These are phyloP conservation scores for Ustilago trichophora DNA, from an alignment of 1,284 basidiomycete genomes.

Conservation along the genomic window DNA sequence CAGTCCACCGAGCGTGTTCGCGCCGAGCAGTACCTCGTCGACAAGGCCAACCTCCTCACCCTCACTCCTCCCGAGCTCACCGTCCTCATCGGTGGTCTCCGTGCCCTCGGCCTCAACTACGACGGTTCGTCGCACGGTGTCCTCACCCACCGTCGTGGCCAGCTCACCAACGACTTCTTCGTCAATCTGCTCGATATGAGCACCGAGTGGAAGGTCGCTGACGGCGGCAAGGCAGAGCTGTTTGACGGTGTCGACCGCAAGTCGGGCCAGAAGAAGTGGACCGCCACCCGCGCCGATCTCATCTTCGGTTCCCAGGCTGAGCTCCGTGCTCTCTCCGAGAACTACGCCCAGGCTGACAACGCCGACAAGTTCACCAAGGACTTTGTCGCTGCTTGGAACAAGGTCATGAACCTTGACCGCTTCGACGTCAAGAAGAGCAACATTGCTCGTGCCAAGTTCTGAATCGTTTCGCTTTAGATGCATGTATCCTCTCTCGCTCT, in stretches of 20 bases:
- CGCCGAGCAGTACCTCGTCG: conserved; percentile 35
- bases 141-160: conserved; percentile 25
- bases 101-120: conserved; percentile 38
- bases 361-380: conserved; percentile 40
- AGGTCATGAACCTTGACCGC: conserved; percentile 45
- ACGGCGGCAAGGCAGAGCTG: conserved; percentile 25
- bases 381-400: conserved; percentile 39
- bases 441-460: conserved; percentile 37
- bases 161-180: conserved; percentile 44
- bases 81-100: conserved; percentile 43
- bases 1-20: conserved; percentile 33
- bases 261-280: conserved; percentile 46
- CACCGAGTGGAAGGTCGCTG: conserved; percentile 41
- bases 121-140: conserved; percentile 34
- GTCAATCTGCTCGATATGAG: conserved; percentile 45
- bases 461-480: not conserved
- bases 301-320: conserved; percentile 38
- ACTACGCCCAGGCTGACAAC: conserved; percentile 42
- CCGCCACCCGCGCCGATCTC: conserved; percentile 34
- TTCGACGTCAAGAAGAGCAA: conserved; percentile 45
- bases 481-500: not conserved
- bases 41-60: conserved; percentile 41
- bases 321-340: conserved; percentile 31
- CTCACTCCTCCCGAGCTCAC: conserved; percentile 35
- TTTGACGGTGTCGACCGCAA: conserved; percentile 41